A percentile compares a stretch with the other conserved stretches of the same genome.
Evolutionary conservation across 768 basidiomycete genomes (phyloP).

Genomic region (Lentinula sp.): DNA sequence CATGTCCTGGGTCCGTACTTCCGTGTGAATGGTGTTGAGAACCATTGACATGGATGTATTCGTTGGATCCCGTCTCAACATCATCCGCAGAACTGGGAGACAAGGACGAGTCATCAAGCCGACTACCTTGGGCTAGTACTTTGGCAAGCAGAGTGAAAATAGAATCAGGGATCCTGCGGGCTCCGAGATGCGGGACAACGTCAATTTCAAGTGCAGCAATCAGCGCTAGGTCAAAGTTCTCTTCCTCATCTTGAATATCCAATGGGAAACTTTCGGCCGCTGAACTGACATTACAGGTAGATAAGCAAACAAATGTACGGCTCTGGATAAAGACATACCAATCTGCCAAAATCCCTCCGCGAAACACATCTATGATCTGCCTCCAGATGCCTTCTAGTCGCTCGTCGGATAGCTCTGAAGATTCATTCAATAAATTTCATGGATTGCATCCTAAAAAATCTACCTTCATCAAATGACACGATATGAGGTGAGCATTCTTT

Average conservation of each 20-base stretch:
- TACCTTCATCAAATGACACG: constrained; percentile 43
- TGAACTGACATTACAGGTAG: constrained; percentile 34
- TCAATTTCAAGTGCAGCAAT: constrained; percentile 75
- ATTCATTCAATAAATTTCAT: neutral
- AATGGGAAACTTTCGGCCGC: constrained; percentile 49
- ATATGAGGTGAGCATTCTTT: constrained; percentile 58
- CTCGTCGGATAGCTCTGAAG: constrained; percentile 49
- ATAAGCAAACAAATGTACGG: neutral
- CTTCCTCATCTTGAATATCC: constrained; percentile 67
- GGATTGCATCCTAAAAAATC: constrained; percentile 6
- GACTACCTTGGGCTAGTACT: constrained; percentile 68
- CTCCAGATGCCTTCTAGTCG: constrained; percentile 82
- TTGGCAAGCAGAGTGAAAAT: constrained; percentile 64
- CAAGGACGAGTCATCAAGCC: constrained; percentile 39
- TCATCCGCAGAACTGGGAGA: neutral
- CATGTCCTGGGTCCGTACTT: constrained; percentile 49
- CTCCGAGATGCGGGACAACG: constrained; percentile 71
- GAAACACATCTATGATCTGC: constrained; percentile 75
- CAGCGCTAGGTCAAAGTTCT: constrained; percentile 81
- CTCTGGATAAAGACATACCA: constrained; percentile 45
- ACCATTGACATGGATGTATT: constrained; percentile 30
- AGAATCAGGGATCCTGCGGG: constrained; percentile 61
- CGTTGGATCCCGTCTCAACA: constrained; percentile 11
- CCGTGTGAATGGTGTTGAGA: constrained; percentile 38
- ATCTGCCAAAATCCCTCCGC: constrained; percentile 78